Base-by-base conservation (phyloP, 202 grass and related monocot genomes). In the Zoysia matrella region DNA sequence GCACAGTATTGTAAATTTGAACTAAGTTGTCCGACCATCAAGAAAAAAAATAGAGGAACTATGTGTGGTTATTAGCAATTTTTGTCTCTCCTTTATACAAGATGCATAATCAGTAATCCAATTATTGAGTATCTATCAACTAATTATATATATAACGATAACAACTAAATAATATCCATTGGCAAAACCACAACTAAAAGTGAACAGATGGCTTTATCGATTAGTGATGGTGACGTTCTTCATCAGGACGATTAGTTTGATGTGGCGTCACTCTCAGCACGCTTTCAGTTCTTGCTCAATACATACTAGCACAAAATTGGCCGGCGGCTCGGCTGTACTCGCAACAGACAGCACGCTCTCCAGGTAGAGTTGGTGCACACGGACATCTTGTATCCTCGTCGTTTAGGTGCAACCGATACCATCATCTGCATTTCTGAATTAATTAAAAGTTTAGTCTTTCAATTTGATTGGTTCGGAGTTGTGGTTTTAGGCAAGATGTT, bases 341-440 rank as follows among this genome's bases (percentile, higher is more conserved):
- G 50, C 80, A 89, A 77, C 58, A 41, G 66, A 81, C 82, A 66
- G 66, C 77, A 85, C 2, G 9, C 22, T 65, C 76, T 36, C 30
- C 76, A 85, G 66, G 65, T 67, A 77, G 82, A 81, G 65, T 69
- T 22, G 76, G 86, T 89, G 63, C 71, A 36, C 44, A 79, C 83
- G 42, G 68, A 47, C 43, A 30, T 75, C 46, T 47, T 72, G 79
- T 72, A 80, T 46, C 87, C 71, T 72, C 46, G 3, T 76, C 48
- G 65, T 84, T 70, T 83, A 80, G 82, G 51, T 53, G 18, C 60
- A 84, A 57, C 72, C 60, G 41, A 52, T n/a, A 36, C 42, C 76
- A 73, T 58, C 64, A 56, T 36, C 70, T 47, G 54, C 11, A 2
- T 11, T 68, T 63, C 39, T 14, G 0, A 0, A 49, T n/a, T 79